Percentiles rank a stretch among this genome's conserved stretches.
Conservation (phyloP, 768 basidiomycete species). For the Scleroderma citrinum region DNA sequence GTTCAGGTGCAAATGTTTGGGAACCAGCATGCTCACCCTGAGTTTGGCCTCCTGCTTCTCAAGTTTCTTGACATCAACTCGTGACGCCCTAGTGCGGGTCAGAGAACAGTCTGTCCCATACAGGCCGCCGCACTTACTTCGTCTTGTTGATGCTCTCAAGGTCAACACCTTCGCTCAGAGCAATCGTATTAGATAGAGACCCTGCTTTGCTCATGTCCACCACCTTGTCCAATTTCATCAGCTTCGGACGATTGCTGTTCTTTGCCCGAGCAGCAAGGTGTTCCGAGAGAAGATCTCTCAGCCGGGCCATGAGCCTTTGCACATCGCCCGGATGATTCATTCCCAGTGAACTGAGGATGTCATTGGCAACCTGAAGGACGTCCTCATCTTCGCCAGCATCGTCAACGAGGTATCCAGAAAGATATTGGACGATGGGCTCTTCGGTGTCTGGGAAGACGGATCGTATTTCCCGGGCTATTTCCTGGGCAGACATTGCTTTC, state of each 20-base stretch:
- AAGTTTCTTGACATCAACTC: conserved; percentile 91
- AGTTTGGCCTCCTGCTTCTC: conserved; percentile 98
- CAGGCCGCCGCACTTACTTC: conserved; percentile 51
- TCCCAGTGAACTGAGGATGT: conserved; percentile 73
- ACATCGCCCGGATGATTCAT: conserved; percentile 53
- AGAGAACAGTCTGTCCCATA: conserved; percentile 1
- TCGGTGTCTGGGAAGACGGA: conserved; percentile 67
- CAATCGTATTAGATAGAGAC: conserved; percentile 74
- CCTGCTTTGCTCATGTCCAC: conserved; percentile 82
- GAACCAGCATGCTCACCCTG: conserved; percentile 40
- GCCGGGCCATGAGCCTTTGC: conserved; percentile 59
- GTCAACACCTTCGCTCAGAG: conserved; percentile 77
- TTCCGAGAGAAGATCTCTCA: conserved; percentile 59
- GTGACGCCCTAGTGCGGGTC: conserved; percentile 56
- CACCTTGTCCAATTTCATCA: conserved; percentile 77
- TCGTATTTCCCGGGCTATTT: conserved; percentile 78
- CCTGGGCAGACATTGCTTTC: conserved; percentile 58
- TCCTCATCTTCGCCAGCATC: conserved; percentile 88
- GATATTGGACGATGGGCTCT: conserved; percentile 80
- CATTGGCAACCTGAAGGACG: conserved; percentile 67
- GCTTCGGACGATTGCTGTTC: conserved; percentile 55
- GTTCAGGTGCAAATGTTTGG: neutral
- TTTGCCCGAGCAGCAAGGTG: conserved; percentile 54
- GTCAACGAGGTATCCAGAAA: conserved; percentile 83
- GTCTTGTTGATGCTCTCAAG: conserved; percentile 91